Conservation (phyloP, 345 rosid genomes). For the Streptanthus diversifolius region DNA sequence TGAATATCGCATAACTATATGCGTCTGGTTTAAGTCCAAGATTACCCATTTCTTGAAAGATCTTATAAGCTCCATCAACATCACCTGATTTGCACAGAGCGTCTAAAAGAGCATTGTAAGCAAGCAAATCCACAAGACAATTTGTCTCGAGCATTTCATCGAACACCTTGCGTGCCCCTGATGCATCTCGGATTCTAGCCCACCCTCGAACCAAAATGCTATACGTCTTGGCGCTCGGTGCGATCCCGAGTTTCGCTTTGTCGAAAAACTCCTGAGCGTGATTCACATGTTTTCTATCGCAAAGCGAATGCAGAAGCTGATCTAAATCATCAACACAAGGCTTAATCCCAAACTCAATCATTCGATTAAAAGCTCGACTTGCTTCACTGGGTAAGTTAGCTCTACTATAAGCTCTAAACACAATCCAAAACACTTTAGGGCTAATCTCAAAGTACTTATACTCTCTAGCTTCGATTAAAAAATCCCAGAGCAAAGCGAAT, state of each 20-base stretch:
- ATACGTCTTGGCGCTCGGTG: conserved; percentile 48
- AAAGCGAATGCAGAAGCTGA: conserved; percentile 51
- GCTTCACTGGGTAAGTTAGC: conserved; percentile 75
- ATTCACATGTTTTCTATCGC: conserved; percentile 62
- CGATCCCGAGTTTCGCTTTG: conserved; percentile 36
- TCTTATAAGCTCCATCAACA: conserved; percentile 55
- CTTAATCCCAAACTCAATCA: conserved; percentile 73
- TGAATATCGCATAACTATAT: conserved; percentile 57
- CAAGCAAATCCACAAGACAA: conserved; percentile 50
- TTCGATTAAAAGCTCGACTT: conserved; percentile 62
- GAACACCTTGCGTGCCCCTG: conserved; percentile 58
- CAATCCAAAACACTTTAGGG: conserved; percentile 62
- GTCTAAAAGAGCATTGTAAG: conserved; percentile 64
- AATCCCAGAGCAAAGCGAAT: conserved; percentile 80
- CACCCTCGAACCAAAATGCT: conserved; percentile 64
- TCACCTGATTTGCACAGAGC: conserved; percentile 67
- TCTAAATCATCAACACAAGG: conserved; percentile 65
- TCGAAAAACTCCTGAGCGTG: conserved; percentile 58
- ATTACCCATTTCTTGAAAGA: conserved; percentile 54
- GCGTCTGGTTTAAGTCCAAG: conserved; percentile 60
- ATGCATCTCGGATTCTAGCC: conserved; percentile 47
- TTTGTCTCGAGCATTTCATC: conserved; percentile 61
- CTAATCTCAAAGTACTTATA: conserved; percentile 36
- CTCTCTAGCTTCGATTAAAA: conserved; percentile 61
- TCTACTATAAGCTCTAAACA: conserved; percentile 69